phyloP scores from a whole-genome alignment of 768 basidiomycete species.

The Pholiota microspora region DNA sequence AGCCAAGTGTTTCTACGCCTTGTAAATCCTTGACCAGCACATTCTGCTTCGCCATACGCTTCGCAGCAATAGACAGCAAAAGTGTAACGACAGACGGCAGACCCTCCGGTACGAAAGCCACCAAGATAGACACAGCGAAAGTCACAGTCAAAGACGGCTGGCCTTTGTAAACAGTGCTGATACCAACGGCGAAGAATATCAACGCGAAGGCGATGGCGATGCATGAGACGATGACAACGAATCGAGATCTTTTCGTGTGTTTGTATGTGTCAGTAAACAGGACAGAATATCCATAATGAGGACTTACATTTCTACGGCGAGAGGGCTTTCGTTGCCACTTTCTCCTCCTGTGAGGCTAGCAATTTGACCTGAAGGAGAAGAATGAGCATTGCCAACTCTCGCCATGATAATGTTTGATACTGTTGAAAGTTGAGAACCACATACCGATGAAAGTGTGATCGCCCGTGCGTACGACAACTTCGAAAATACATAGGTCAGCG shows the following conservation, averaged over 20 bases:
- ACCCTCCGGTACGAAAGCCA: conserved; percentile 63
- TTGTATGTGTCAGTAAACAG: too few species aligned
- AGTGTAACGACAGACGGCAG: conserved; percentile 68
- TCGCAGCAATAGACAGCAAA: conserved; percentile 65
- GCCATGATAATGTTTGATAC: too few species aligned
- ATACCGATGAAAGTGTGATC: conserved; percentile 64
- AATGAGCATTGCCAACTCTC: too few species aligned
- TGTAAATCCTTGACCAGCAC: conserved; percentile 75
- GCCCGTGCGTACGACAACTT: conserved; percentile 65
- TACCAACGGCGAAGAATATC: conserved; percentile 64
- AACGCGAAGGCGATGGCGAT: conserved; percentile 63
- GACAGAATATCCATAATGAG: not conserved
- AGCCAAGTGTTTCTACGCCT: conserved; percentile 66
- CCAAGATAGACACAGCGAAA: conserved; percentile 58
- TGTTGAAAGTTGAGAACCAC: too few species aligned
- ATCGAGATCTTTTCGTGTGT: conserved; percentile 59
- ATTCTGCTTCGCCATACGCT: conserved; percentile 69
- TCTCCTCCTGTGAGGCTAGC: conserved; percentile 65
- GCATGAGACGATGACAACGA: conserved; percentile 59
- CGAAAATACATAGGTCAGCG: not conserved
- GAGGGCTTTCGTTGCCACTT: conserved; percentile 60
- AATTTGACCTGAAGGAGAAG: conserved; percentile 52
- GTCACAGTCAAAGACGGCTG: conserved; percentile 59
- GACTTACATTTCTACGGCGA: conserved; percentile 67
- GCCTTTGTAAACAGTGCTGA: conserved; percentile 65